A percentile compares a stretch with the other conserved stretches of the same genome.
phyloP scores from a whole-genome alignment of 306 rosid genomes.

The Cucurbita maxima region DNA sequence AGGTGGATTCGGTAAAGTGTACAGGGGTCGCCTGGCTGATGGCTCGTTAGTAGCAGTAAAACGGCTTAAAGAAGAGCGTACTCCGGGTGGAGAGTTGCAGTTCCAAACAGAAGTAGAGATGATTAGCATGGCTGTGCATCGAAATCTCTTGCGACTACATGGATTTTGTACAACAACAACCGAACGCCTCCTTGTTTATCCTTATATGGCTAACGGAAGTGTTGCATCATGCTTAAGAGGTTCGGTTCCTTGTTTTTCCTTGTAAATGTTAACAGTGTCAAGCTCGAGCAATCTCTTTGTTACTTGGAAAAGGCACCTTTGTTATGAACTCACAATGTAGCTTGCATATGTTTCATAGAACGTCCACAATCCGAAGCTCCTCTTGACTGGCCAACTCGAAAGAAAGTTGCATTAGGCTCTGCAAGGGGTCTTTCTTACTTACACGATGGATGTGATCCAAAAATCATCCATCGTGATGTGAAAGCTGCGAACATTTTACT shows the following conservation, averaged over 20 bases:
- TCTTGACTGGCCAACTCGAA: constrained; percentile 11
- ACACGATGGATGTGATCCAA: constrained; percentile 11
- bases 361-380: constrained; percentile 11
- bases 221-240: constrained; percentile 15
- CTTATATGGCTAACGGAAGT: constrained; percentile 15
- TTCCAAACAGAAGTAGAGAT: constrained; percentile 15
- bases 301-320: not conserved
- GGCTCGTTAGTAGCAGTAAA: constrained; percentile 15
- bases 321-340: not conserved
- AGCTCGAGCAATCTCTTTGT: not conserved
- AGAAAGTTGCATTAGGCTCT: constrained; percentile 13
- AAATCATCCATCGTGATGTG: constrained; percentile 15
- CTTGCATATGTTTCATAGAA: not conserved
- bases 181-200: constrained; percentile 14
- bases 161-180: constrained; percentile 9
- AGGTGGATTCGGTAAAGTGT: constrained; percentile 14
- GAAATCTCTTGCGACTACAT: constrained; percentile 8
- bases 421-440: constrained; percentile 13
- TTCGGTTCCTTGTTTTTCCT: not conserved
- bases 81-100: constrained; percentile 14
- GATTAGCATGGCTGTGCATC: constrained; percentile 18
- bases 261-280: not conserved
- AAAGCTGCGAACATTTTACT: constrained; percentile 14
- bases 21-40: constrained; percentile 10
- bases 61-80: constrained; percentile 15